phyloP scores from a whole-genome alignment of 306 rosid genomes.

The Inga leiocalycina region DNA sequence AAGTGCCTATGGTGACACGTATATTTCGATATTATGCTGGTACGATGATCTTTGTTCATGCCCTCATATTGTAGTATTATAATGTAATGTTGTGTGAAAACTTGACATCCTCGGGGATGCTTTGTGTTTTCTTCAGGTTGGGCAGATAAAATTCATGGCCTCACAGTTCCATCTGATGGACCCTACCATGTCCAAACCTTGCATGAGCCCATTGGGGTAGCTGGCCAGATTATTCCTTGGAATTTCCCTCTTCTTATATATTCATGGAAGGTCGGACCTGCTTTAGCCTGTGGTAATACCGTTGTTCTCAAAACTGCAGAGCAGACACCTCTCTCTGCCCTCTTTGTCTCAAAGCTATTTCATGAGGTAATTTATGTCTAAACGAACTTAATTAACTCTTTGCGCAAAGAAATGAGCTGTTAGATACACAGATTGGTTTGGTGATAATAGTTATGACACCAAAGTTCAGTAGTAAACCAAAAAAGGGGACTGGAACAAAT shows the following conservation, averaged over 20 bases:
- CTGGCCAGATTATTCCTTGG: constrained; percentile 88
- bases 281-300: constrained; percentile 81
- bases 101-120: too few species aligned
- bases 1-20: constrained; percentile 68
- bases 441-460: neutral
- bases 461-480: neutral
- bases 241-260: constrained; percentile 79
- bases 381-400: neutral
- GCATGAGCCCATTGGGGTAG: constrained; percentile 87
- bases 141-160: constrained; percentile 87
- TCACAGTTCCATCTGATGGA: constrained; percentile 77
- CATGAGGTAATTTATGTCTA: constrained; percentile 54
- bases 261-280: constrained; percentile 86
- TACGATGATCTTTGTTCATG: constrained; percentile 36
- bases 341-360: constrained; percentile 58
- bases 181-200: constrained; percentile 69
- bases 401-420: neutral
- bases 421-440: neutral
- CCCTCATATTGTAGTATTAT: too few species aligned
- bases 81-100: too few species aligned
- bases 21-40: constrained; percentile 75
- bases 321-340: constrained; percentile 82
- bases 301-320: constrained; percentile 76
- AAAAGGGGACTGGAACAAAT: neutral
- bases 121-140: constrained; percentile 55